phyloP scores from a whole-genome alignment of 495 filamentous ascomycete genomes.

The Penicillium silybi region DNA sequence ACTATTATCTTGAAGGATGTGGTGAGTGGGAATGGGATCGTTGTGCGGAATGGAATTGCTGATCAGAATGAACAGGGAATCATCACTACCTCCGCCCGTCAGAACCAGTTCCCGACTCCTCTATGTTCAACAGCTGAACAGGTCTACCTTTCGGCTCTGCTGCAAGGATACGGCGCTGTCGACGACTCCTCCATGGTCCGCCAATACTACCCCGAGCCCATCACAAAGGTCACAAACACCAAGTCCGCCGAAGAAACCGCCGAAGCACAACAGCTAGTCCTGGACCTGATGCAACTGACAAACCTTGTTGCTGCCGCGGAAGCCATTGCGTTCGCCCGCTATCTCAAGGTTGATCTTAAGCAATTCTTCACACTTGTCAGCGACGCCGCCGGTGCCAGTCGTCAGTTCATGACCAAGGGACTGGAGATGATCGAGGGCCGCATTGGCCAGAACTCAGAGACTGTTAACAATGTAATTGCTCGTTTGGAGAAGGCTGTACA shows the following conservation, averaged over 20 bases:
- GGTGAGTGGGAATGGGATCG: constrained; percentile 24
- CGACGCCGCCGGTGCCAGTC: constrained; percentile 67
- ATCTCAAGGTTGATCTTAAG: constrained; percentile 58
- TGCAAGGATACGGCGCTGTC: constrained; percentile 57
- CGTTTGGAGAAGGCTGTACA: constrained; percentile 59
- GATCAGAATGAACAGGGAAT: constrained; percentile 48
- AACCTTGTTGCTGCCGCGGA: constrained; percentile 64
- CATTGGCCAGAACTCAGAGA: constrained; percentile 30
- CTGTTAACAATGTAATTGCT: constrained; percentile 53
- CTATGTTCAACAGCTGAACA: constrained; percentile 68
- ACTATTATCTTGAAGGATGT: constrained; percentile 80
- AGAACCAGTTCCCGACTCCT: constrained; percentile 61
- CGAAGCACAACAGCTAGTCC: constrained; percentile 49
- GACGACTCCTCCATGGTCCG: constrained; percentile 70
- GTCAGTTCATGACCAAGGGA: constrained; percentile 54
- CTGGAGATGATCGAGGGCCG: constrained; percentile 47
- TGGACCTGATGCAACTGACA: constrained; percentile 57
- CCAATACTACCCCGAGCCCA: constrained; percentile 49
- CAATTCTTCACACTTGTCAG: constrained; percentile 64
- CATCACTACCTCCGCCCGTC: constrained; percentile 64
- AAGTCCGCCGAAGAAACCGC: constrained; percentile 27
- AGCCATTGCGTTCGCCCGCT: constrained; percentile 60
- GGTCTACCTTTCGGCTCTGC: constrained; percentile 58
- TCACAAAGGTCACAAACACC: constrained; percentile 27
- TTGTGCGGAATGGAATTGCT: background rate